These are phyloP conservation scores for Striga hermonthica DNA, from an alignment of 305 asterid genomes.

Conservation along the genomic window DNA sequence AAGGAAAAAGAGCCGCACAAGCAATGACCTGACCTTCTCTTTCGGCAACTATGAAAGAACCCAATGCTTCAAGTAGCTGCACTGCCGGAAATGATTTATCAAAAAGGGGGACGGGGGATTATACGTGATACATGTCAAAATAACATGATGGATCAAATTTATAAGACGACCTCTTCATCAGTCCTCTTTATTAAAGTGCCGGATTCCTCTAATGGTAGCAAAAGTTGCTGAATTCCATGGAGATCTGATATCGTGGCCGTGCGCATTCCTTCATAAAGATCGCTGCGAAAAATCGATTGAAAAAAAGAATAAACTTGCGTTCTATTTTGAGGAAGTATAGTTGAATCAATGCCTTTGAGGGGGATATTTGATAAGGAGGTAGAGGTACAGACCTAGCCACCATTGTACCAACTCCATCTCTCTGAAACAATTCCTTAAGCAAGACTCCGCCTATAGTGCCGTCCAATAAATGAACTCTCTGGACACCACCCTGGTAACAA, in stretches of 20 bases:
- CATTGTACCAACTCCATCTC: constrained; percentile 1
- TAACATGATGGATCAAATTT: constrained; percentile 10
- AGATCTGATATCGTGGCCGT: not conserved
- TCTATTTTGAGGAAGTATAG: too few relatives aligned
- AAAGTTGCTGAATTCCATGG: not conserved
- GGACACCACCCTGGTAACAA: constrained; percentile 80
- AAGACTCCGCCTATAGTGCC: constrained; percentile 87
- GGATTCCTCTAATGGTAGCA: constrained; percentile 47
- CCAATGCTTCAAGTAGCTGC: constrained; percentile 66
- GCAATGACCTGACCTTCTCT: constrained; percentile 95
- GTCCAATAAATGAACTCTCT: constrained; percentile 90
- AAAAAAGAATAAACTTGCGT: too few relatives aligned
- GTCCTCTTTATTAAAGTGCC: constrained; percentile 82
- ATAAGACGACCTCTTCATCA: constrained; percentile 67
- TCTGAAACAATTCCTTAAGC: not conserved
- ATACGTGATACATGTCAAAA: not conserved
- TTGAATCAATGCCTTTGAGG: too few relatives aligned
- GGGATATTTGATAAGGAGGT: not conserved
- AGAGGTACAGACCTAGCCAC: not conserved
- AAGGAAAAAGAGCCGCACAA: constrained; percentile 84
- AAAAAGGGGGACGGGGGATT: constrained; percentile 13
- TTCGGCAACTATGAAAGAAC: constrained; percentile 69
- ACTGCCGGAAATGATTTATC: not conserved
- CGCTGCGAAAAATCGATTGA: not conserved
- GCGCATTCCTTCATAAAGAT: constrained; percentile 10